These are phyloP conservation scores for Aspergillus sp. DNA, from an alignment of 2,329 filamentous ascomycete genomes.

Conservation along the genomic window DNA sequence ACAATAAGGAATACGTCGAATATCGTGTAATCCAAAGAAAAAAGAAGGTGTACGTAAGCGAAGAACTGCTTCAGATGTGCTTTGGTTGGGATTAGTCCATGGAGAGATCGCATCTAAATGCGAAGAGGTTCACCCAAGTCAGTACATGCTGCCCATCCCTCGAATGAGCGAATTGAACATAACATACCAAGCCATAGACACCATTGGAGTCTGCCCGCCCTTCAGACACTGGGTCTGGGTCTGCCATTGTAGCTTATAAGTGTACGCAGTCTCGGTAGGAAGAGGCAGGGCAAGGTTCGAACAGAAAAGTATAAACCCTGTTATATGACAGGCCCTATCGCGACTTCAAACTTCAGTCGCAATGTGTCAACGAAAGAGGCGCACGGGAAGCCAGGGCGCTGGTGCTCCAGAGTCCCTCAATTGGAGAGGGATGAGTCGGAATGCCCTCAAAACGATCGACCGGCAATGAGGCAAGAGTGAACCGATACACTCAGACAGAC, in stretches of 20 bases:
- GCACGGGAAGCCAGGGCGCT: background rate
- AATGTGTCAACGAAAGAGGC: background rate
- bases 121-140: background rate
- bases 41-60: constrained; percentile 27
- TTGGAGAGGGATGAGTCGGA: background rate
- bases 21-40: constrained; percentile 32
- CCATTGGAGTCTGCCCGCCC: constrained; percentile 7
- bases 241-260: constrained; percentile 9
- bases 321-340: background rate
- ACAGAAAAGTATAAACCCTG: background rate
- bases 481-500: constrained; percentile 9
- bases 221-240: background rate
- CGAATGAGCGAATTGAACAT: background rate
- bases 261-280: background rate
- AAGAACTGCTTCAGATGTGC: constrained; percentile 22
- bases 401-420: background rate
- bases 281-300: background rate
- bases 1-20: constrained; percentile 32
- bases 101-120: constrained; percentile 14
- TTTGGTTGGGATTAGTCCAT: constrained; percentile 25
- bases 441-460: background rate
- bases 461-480: constrained; percentile 6
- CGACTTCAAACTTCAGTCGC: background rate
- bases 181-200: background rate
- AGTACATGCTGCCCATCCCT: background rate